Percentiles rank a stretch among this genome's conserved stretches.
These are phyloP conservation scores for Nicotiana undulata DNA, from an alignment of 257 asterid species.

Conservation along the genomic window DNA sequence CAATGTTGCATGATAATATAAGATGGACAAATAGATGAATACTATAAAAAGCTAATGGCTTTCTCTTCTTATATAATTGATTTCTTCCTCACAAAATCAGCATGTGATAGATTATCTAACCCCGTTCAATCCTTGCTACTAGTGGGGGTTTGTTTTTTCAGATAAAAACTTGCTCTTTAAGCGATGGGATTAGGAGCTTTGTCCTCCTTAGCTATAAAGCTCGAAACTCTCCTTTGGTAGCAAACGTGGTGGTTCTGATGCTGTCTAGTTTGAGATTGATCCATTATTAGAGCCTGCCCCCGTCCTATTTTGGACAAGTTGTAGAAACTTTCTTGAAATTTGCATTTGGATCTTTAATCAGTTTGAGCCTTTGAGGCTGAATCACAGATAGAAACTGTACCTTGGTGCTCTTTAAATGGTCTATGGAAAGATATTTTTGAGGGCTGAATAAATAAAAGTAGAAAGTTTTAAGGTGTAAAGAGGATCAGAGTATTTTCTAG, in stretches of 20 bases:
- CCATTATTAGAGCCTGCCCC: not conserved
- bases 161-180: not conserved
- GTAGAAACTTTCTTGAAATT: not conserved
- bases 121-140: not conserved
- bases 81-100: not conserved
- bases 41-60: not conserved
- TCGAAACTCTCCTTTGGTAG: not conserved
- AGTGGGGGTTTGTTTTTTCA: not conserved
- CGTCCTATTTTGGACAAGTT: not conserved
- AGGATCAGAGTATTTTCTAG: not conserved
- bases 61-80: not conserved
- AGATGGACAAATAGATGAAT: not conserved
- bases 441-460: not conserved
- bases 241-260: not conserved
- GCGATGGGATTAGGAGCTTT: not conserved
- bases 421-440: not conserved
- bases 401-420: not conserved
- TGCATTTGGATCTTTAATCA: not conserved
- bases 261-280: not conserved
- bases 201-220: not conserved
- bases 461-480: not conserved
- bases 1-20: not conserved
- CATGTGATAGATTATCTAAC: not conserved
- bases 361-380: not conserved
- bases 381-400: not conserved